Percentiles rank a stretch among this genome's conserved stretches.
Conservation (phyloP, 2,329 filamentous ascomycete species). For the Diaporthe nobilis region DNA sequence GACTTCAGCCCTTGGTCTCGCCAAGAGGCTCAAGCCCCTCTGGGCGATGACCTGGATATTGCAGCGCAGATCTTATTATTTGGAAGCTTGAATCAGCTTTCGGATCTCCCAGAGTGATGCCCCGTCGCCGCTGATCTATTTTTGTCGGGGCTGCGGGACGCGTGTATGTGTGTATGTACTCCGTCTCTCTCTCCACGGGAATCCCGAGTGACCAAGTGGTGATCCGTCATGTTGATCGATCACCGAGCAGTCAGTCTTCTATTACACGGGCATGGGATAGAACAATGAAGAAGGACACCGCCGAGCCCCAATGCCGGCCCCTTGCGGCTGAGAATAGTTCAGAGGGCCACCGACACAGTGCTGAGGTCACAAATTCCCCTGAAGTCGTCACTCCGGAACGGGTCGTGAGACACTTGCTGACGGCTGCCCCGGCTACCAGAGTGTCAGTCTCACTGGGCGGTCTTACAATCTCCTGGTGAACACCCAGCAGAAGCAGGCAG, state of each 20-base stretch:
- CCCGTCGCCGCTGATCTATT: constrained; percentile 27
- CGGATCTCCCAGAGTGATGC: not conserved
- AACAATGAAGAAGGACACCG: not conserved
- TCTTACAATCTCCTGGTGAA: constrained; percentile 27
- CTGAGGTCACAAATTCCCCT: not conserved
- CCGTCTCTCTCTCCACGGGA: not conserved
- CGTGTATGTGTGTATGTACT: constrained; percentile 1
- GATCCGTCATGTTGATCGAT: not conserved
- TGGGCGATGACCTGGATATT: constrained; percentile 22
- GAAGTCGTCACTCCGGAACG: constrained; percentile 17
- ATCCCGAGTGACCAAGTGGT: not conserved
- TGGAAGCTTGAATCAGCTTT: constrained; percentile 21
- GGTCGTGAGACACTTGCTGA: constrained; percentile 19
- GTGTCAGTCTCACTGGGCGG: constrained; percentile 18
- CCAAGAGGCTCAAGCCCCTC: not conserved
- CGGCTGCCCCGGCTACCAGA: constrained; percentile 21
- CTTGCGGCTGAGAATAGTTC: not conserved
- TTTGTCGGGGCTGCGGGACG: constrained; percentile 12
- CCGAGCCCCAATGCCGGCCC: not conserved
- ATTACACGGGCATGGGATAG: not conserved
- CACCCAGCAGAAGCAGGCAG: not conserved
- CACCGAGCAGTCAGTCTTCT: not conserved
- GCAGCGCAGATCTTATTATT: constrained; percentile 33
- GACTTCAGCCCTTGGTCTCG: constrained; percentile 21
- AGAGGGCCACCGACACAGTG: constrained; percentile 1